Base-by-base conservation (phyloP, 352 stramenopile species). In the Globisporangium nodosum region DNA sequence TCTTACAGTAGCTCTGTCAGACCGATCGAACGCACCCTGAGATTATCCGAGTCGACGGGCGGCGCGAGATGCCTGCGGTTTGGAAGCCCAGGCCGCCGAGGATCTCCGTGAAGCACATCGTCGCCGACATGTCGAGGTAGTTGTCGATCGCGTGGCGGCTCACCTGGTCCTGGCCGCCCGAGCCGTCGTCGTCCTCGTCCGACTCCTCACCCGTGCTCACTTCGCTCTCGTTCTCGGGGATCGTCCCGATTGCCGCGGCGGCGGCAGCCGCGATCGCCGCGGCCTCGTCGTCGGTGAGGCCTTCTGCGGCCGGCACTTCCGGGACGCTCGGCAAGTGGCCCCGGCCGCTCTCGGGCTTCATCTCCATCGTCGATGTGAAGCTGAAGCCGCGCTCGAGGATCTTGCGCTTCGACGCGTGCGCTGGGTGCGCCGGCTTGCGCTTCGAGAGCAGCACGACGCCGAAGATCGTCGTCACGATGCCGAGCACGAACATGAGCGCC, bases 141-240 rank as follows among this genome's bases (percentile, higher is more conserved):
- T 93, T 93, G 61, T 92, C 84, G 50, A 93, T 93, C 20, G 74
- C 84, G 35, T 90, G 78, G 35, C 78, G 81, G 69, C 80, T 90
- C 46, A 85, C 78, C 27, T 81, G 61, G 43, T 84, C 71, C 8
- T 24, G 24, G 27, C 47, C 53, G 11, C 49, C 56, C 12, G 40
- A 9, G 40, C 46, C 56, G n/a, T 60, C 51, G 11, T 71, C 63
- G 24, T 70, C 65, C 4, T 70, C 58, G 27, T 88, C 81, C 0
- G 65, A 74, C 31, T 76, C 71, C 54, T 73, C 64, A 0, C 59
- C 65, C 15, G 70, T 77, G 56, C 67, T 78, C 46, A 65, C 53
- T 35, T 76, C 72, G 39, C 58, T 70, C 50, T 78, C 69, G 30
- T 67, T 66, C 45, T 78, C 70, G 12, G 53, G 61, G 52, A 78